A percentile compares a stretch with the other conserved stretches of the same genome.
phyloP scores from a whole-genome alignment of 129 eudicot genomes.

The Flaveria robusta region DNA sequence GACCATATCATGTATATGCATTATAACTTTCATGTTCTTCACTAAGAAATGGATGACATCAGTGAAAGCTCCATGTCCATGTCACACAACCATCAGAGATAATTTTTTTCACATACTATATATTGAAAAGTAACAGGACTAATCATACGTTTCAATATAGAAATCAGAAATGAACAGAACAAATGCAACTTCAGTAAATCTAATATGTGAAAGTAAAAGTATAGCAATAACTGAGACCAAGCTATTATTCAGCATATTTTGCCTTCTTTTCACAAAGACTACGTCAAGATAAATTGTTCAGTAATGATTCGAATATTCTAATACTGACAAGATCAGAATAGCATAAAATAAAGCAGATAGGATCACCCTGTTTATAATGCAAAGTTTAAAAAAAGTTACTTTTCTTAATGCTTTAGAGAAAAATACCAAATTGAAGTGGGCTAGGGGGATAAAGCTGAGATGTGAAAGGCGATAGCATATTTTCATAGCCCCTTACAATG shows the following conservation, averaged over 20 bases:
- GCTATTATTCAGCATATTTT: not conserved
- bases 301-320: not conserved
- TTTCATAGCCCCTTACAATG: not conserved
- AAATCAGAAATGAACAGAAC: not conserved
- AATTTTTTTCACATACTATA: no score
- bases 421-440: no score
- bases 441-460: not conserved
- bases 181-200: not conserved
- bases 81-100: not conserved
- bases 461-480: not conserved
- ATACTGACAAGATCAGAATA: no score
- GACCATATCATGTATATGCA: not conserved
- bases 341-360: no score
- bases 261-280: not conserved
- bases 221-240: not conserved
- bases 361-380: no score
- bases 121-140: no score
- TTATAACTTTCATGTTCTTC: not conserved
- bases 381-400: no score
- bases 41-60: not conserved
- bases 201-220: not conserved
- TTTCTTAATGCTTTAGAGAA: no score
- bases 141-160: no score
- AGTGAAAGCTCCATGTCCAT: no score
- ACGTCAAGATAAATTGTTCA: not conserved